Evolutionary conservation across 805 yeast genomes (phyloP), one percentile per base, ranked within the genome.

Genomic region (Candida patagonica): DNA sequence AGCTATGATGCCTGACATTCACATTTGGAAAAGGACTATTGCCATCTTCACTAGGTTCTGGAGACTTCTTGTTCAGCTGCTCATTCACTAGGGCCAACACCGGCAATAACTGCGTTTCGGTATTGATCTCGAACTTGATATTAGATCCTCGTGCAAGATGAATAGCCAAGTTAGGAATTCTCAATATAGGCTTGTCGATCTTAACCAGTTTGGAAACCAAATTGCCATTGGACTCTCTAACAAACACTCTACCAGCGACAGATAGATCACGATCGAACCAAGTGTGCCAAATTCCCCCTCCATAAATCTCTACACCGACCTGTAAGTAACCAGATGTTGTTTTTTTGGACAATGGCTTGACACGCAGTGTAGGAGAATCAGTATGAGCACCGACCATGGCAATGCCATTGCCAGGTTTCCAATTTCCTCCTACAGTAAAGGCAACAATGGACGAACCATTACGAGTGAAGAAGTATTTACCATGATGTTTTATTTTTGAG

Each of bases 211-310:
- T 76, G 2, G 95, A 73, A 36, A 74, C 72, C 42, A 63, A 69
- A 40, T 70, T 66, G 6, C 74, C 80, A 17, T 55, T 45, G 4
- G 60, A 48, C 13, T 57, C 53, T 30, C 63, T 68, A 13, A 84
- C 80, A 56, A 79, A 79, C 1, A 89, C 95, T 49, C 97, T 70
- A 12, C 98, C 98, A 6, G 96, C 97, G 44, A 87, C 66, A 27
- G 89, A 72, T 51, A 92, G 70, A 59, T 89, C 96, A 44, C 96
- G 76, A 60, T 89, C 98, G 55, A 92, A 89, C 96, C 97, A 89
- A 4, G 95, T 76, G 57, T 85, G 96, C 77, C 96, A 92, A 41
- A 88, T 78, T 37, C 95, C 92, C 26, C 97, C 97, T 42, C 98
- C 97, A 55, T 89, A 89, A 37, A 80, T 74, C 61, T 92, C 97